Conservation (phyloP, 257 asterid species). For the Echium plantagineum region DNA sequence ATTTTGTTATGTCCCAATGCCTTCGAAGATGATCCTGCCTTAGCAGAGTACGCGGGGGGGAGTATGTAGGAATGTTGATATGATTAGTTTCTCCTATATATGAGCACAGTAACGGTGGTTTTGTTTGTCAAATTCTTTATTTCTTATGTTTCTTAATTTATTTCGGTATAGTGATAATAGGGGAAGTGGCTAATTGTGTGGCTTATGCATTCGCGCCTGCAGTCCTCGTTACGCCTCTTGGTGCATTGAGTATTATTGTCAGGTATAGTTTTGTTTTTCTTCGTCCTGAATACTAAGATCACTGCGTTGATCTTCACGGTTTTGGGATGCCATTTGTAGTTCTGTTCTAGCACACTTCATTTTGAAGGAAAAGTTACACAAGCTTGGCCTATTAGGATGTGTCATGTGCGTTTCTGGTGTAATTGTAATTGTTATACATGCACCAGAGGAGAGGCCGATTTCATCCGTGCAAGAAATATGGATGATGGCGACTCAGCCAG, state of each 20-base stretch:
- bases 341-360: conserved; percentile 71
- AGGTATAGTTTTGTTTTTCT: conserved; percentile 29
- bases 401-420: conserved; percentile 78
- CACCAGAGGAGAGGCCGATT: conserved; percentile 64
- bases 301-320: conserved; percentile 1
- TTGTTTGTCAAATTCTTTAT: conserved; percentile 8
- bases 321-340: conserved; percentile 24
- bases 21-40: too few relatives aligned
- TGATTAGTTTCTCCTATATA: too few relatives aligned
- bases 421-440: conserved; percentile 61
- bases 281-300: background rate
- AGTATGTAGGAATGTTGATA: background rate
- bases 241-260: conserved; percentile 77
- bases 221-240: conserved; percentile 88
- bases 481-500: conserved; percentile 70
- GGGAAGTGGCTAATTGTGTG: conserved; percentile 79
- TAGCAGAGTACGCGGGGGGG: too few relatives aligned
- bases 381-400: conserved; percentile 68
- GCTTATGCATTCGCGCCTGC: conserved; percentile 95
- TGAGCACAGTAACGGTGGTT: background rate
- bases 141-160: conserved; percentile 6
- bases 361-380: conserved; percentile 65
- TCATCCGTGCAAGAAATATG: conserved; percentile 72
- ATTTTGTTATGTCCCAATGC: too few relatives aligned
- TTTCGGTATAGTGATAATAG: conserved; percentile 53